Conservation (phyloP, 2,329 filamentous ascomycete genomes). For the Epichloe amarillans region DNA sequence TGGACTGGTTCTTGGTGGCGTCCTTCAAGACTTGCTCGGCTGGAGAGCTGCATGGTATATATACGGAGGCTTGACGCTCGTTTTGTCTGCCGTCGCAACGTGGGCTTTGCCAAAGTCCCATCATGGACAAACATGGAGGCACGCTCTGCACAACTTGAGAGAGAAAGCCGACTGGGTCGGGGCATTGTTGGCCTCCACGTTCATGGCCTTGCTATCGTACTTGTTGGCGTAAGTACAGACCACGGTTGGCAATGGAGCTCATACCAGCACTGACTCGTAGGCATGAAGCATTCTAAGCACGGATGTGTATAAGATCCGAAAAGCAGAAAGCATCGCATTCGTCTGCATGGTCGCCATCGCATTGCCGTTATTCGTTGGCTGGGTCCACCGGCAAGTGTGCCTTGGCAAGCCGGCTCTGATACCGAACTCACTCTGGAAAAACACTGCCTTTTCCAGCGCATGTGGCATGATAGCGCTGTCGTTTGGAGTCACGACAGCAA, state of each 20-base stretch:
- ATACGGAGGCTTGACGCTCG: conserved; percentile 20
- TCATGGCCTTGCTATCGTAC: conserved; percentile 36
- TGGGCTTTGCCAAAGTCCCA: conserved; percentile 21
- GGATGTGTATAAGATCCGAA: conserved; percentile 26
- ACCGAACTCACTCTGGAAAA: conserved; percentile 49
- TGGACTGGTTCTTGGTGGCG: conserved; percentile 35
- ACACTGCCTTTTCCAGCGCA: conserved; percentile 38
- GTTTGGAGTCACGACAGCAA: conserved; percentile 29
- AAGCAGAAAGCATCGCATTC: conserved; percentile 29
- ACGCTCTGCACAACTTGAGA: conserved; percentile 11
- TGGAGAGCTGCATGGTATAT: conserved; percentile 36
- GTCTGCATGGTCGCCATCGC: conserved; percentile 28
- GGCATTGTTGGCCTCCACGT: conserved; percentile 30
- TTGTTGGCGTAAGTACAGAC: conserved; percentile 33
- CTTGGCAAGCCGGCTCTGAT: conserved; percentile 39
- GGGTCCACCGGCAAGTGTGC: conserved; percentile 37
- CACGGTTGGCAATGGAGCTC: background rate
- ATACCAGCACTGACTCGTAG: background rate
- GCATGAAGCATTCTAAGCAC: conserved; percentile 21
- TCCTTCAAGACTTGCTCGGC: conserved; percentile 31
- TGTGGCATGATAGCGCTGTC: conserved; percentile 37
- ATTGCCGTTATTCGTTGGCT: conserved; percentile 36
- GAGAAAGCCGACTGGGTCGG: conserved; percentile 42
- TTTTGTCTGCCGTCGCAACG: conserved; percentile 21
- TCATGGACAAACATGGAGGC: conserved; percentile 12